phyloP scores from a whole-genome alignment of 768 basidiomycete species.

The Leccinum disarticulatum region DNA sequence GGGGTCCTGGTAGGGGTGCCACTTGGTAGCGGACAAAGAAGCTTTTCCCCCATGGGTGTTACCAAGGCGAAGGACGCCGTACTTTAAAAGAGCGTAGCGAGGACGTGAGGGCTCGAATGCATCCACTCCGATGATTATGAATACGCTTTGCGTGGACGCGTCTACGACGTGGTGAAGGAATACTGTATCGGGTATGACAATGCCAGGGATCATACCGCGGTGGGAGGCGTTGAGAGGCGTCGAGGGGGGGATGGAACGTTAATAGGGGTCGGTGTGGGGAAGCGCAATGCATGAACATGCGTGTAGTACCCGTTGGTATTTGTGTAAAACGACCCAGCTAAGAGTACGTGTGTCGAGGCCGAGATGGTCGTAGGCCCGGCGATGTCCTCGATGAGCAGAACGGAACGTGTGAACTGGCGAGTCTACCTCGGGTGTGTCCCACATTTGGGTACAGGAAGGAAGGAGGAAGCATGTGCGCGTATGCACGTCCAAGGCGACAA shows the following conservation, averaged over 20 bases:
- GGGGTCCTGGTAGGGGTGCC: no score
- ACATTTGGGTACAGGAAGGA: not conserved
- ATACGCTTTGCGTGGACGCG: conserved; percentile 3
- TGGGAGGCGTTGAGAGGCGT: conserved; percentile 11
- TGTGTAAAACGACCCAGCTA: conserved; percentile 5
- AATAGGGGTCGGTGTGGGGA: not conserved
- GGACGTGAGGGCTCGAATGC: not conserved
- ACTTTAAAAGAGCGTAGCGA: not conserved
- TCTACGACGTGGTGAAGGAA: conserved; percentile 16
- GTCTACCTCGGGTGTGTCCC: conserved; percentile 5
- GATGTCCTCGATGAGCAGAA: not conserved
- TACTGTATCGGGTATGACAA: not conserved
- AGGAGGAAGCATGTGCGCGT: not conserved
- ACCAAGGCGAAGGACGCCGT: conserved; percentile 12
- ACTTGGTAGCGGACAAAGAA: no score
- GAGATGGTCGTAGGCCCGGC: conserved; percentile 8
- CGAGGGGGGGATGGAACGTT: not conserved
- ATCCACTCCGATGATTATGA: conserved; percentile 4
- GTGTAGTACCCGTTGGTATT: conserved; percentile 3
- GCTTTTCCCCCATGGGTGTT: not conserved
- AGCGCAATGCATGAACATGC: conserved; percentile 10
- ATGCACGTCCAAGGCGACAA: conserved; percentile 19
- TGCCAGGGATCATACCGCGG: conserved; percentile 4
- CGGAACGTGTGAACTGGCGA: not conserved
- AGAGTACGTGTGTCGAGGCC: conserved; percentile 21